Base-by-base conservation (phyloP, 805 yeast genomes). In the Kluyveromyces dobzhanskii region DNA sequence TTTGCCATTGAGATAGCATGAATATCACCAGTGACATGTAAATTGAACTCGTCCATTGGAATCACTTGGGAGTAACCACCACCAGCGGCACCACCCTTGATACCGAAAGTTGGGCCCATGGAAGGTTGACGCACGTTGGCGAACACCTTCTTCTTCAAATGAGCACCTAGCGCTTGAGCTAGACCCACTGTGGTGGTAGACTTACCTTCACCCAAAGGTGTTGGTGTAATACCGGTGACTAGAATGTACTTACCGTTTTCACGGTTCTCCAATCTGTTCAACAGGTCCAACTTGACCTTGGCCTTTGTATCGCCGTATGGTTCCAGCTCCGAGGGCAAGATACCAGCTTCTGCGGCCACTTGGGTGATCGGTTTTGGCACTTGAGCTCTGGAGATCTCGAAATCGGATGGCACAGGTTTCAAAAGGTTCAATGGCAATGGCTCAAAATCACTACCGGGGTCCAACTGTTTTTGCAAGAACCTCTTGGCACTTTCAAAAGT, bases 1-100 rank as follows among this genome's bases (percentile, higher is more conserved):
- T 81, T 80, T 38, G 92, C 92, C 69, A 79, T 79, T 41, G 86
- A 76, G 54, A 83, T 81, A 34, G 92, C 90, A 58, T 83, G 92
- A 44, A 83, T 82, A 62, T 82, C 92, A 59, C 92, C 92, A 35
- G 92, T 82, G 46, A 82, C 74, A 57, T 82, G 90, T 82, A 82
- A 74, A 67, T 82, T 82, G 68, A 82, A 82, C 57, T 82, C 92
- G 61, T 82, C 90, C 92, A 82, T 82, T 46, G 92, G 92, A 57
- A 82, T 80, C 24, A 82, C 92, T 62, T 82, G 90, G 21, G 92
- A 79, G 57, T 81, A 82, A 44, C 92, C 92, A 61, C 92, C 90
- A 59, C 92, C 92, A 6, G 92, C 92, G 49, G 92, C 92, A 65
- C 92, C 92, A 63, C 92, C 92, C 61, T 82, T 82, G 49, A 82